These are phyloP conservation scores for Hypericum perforatum DNA, from an alignment of 345 rosid species.

Conservation along the genomic window DNA sequence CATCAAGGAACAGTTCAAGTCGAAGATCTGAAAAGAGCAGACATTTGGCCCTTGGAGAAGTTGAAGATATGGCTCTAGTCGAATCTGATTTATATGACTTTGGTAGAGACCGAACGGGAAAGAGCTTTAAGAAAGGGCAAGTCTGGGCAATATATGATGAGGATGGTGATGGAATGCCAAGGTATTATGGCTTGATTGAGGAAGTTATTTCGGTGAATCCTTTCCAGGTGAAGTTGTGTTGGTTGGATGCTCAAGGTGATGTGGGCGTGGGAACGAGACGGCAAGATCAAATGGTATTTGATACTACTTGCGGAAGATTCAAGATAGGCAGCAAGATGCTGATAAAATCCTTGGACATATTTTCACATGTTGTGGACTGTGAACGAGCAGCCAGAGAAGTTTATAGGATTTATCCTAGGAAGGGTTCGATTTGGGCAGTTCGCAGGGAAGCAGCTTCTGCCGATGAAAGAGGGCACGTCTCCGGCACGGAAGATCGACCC, in stretches of 20 bases:
- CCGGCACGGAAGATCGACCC: constrained; percentile 20
- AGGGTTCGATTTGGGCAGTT: constrained; percentile 87
- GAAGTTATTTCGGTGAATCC: constrained; percentile 65
- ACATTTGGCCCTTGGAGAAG: constrained; percentile 17
- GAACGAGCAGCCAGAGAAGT: constrained; percentile 73
- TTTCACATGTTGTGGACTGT: constrained; percentile 61
- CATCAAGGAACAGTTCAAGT: constrained; percentile 13
- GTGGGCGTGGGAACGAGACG: constrained; percentile 34
- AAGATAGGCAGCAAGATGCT: constrained; percentile 36
- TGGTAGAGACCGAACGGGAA: constrained; percentile 47
- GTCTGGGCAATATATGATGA: constrained; percentile 68
- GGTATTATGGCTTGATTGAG: constrained; percentile 64
- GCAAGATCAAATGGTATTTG: constrained; percentile 36
- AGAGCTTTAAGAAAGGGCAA: constrained; percentile 69
- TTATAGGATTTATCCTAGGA: constrained; percentile 70
- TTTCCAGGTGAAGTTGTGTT: constrained; percentile 56
- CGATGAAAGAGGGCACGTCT: constrained; percentile 26
- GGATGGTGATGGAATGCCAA: constrained; percentile 49
- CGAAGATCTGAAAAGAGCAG: constrained; percentile 10
- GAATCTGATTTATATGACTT: constrained; percentile 57
- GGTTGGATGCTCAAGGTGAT: constrained; percentile 49
- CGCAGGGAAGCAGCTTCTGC: constrained; percentile 26
- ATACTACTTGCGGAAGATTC: constrained; percentile 59
- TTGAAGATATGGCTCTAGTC: constrained; percentile 27
- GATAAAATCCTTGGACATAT: constrained; percentile 37